These are phyloP conservation scores for Colletotrichum sp. DNA, from an alignment of 2,329 filamentous ascomycete genomes.

Conservation along the genomic window DNA sequence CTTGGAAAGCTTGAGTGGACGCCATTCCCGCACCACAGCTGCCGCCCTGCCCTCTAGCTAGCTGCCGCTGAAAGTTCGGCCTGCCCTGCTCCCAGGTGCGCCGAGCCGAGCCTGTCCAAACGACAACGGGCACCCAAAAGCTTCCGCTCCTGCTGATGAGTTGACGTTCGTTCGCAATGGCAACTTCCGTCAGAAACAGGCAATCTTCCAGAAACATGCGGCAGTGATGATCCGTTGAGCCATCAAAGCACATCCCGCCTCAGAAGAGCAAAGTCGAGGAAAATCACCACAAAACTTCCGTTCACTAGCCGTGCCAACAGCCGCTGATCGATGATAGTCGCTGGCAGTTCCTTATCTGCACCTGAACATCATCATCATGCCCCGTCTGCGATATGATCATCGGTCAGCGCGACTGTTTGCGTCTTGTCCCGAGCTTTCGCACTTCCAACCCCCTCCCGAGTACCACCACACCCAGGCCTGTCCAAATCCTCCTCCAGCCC, in stretches of 20 bases:
- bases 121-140: not conserved
- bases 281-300: not conserved
- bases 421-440: not conserved
- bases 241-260: not conserved
- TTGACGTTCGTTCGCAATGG: not conserved
- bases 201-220: slow-evolving; percentile 11
- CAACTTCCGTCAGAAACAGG: not conserved
- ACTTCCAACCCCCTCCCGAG: not conserved
- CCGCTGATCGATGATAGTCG: slow-evolving; percentile 13
- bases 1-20: slow-evolving; percentile 24
- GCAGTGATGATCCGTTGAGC: not conserved
- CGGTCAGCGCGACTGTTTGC: not conserved
- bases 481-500: not conserved
- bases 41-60: slow-evolving; percentile 11
- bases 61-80: slow-evolving; percentile 4
- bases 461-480: not conserved
- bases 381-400: not conserved
- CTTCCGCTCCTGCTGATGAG: not conserved
- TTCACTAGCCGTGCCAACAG: not conserved
- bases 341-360: slow-evolving; percentile 16
- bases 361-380: not conserved
- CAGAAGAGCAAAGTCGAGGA: not conserved
- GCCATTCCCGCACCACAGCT: slow-evolving; percentile 19
- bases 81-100: not conserved
- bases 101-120: not conserved